phyloP scores from a whole-genome alignment of 1,284 basidiomycete species.

The Ustilago crameri region DNA sequence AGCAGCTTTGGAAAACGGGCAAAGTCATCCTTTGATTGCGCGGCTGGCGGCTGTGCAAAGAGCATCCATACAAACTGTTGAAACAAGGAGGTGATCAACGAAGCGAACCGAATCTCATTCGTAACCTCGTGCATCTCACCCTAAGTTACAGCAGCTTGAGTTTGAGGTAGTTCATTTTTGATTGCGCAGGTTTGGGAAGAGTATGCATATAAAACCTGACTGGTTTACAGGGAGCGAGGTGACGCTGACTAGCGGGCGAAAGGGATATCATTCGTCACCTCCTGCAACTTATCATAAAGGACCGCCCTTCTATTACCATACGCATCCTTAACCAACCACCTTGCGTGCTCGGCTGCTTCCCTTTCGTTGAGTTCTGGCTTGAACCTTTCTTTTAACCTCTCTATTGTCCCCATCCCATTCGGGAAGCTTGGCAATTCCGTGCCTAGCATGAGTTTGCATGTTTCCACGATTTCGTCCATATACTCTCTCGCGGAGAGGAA shows the following conservation, averaged over 20 bases:
- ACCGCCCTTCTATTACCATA: slow-evolving; percentile 92
- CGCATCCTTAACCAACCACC: slow-evolving; percentile 87
- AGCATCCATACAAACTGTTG: too few species aligned
- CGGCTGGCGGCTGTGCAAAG: too few species aligned
- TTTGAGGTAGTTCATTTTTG: too few species aligned
- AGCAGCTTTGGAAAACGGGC: too few species aligned
- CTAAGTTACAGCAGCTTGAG: too few species aligned
- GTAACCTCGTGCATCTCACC: too few species aligned
- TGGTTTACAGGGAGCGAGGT: too few species aligned
- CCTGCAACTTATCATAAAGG: slow-evolving; percentile 81
- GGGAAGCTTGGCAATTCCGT: slow-evolving; percentile 90
- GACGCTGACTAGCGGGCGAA: slow-evolving; percentile 39
- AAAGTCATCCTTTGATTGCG: too few species aligned
- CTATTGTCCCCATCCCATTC: slow-evolving; percentile 86
- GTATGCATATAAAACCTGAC: too few species aligned
- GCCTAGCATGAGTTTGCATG: slow-evolving; percentile 91
- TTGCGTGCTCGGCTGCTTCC: slow-evolving; percentile 89
- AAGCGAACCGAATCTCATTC: too few species aligned
- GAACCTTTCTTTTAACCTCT: slow-evolving; percentile 86
- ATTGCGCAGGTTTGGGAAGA: too few species aligned
- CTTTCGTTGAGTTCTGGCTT: slow-evolving; percentile 83
- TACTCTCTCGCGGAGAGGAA: slow-evolving; percentile 94
- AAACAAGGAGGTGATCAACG: too few species aligned
- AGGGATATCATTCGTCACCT: slow-evolving; percentile 63
- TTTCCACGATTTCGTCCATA: slow-evolving; percentile 86